Base-by-base conservation (phyloP, 345 rosid genomes). In the Citrus reticulata region DNA sequence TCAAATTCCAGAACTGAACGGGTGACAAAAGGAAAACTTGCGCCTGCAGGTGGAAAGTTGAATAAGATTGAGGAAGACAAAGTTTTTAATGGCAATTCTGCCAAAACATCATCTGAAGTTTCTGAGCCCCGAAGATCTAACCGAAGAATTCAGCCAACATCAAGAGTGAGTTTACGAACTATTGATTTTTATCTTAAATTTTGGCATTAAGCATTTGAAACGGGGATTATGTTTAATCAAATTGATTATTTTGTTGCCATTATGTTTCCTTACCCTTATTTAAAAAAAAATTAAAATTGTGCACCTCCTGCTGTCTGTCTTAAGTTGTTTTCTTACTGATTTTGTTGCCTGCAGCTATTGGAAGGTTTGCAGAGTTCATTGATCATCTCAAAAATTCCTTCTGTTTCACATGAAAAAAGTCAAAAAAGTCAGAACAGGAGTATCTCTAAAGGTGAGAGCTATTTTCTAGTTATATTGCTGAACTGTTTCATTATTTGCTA, bases 131-230 rank as follows among this genome's bases (percentile, higher is more conserved):
- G 99, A n/a, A 88, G 99, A 84, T 97, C 98, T 69, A 83, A 79
- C 65, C 97, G 98, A 68, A 90, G 91, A 85, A 97, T 97, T 81
- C 98, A 93, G 87, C 99, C 99, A 74, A 97, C 99, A 22, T 97
- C 98, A 65, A 91, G 96, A 82, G 99, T 94, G 85, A 88, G 98
- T n/a, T 10, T 29, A 32, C 30, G 29, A 42, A 78, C 24, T 11
- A 64, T 46, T 37, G 66, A 22, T 24, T 64, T 57, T 22, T 71
- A 22, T 25, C 27, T 55, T 34, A 39, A 27, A 27, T 1, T 51
- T 58, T 30, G 49, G 7, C 24, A 42, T 39, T 35, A 32, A 9
- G 55, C 25, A 11, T 68, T 20, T 9, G 29, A n/a, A 39, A 9
- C 19, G 24, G 8, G 51, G 17, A 20, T 70, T 7, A 37, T 46